These are phyloP conservation scores for Phytophthora vignae DNA, from an alignment of 352 stramenopile species.

Conservation along the genomic window DNA sequence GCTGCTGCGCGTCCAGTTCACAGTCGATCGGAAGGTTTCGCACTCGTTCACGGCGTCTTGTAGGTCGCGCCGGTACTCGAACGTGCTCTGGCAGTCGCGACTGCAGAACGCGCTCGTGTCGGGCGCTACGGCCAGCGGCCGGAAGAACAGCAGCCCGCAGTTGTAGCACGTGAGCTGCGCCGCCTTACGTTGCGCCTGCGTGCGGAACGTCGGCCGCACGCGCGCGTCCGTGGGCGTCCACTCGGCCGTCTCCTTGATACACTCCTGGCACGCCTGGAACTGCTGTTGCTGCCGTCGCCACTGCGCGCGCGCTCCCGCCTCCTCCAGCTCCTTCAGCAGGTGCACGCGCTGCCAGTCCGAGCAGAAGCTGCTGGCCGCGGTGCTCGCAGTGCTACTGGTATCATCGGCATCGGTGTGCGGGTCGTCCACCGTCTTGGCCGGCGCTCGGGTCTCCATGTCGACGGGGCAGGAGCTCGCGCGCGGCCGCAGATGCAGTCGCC, in stretches of 20 bases:
- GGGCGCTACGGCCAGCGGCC: slow-evolving; percentile 26
- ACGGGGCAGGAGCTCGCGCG: slow-evolving; percentile 40
- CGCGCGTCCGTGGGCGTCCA: slow-evolving; percentile 11
- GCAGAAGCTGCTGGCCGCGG: slow-evolving; percentile 19
- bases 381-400: no score
- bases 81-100: slow-evolving; percentile 72
- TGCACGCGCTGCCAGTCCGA: slow-evolving; percentile 48
- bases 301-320: slow-evolving; percentile 28
- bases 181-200: slow-evolving; percentile 28
- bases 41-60: slow-evolving; percentile 51
- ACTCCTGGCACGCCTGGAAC: slow-evolving; percentile 17
- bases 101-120: slow-evolving; percentile 54
- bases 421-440: slow-evolving; percentile 9
- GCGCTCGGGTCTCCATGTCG: slow-evolving; percentile 22
- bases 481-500: slow-evolving; percentile 45
- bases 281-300: slow-evolving; percentile 16
- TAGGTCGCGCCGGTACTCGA: slow-evolving; percentile 55
- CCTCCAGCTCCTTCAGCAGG: slow-evolving; percentile 53
- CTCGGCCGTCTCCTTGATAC: slow-evolving; percentile 35
- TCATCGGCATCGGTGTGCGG: no score
- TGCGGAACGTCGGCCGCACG: slow-evolving; percentile 12
- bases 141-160: slow-evolving; percentile 62
- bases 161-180: slow-evolving; percentile 60
- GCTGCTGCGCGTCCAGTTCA: slow-evolving; percentile 33
- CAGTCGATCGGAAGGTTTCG: slow-evolving; percentile 22